A percentile compares a stretch with the other conserved stretches of the same genome.
These are phyloP conservation scores for Pythium sukuiense DNA, from an alignment of 352 stramenopile species.

Conservation along the genomic window DNA sequence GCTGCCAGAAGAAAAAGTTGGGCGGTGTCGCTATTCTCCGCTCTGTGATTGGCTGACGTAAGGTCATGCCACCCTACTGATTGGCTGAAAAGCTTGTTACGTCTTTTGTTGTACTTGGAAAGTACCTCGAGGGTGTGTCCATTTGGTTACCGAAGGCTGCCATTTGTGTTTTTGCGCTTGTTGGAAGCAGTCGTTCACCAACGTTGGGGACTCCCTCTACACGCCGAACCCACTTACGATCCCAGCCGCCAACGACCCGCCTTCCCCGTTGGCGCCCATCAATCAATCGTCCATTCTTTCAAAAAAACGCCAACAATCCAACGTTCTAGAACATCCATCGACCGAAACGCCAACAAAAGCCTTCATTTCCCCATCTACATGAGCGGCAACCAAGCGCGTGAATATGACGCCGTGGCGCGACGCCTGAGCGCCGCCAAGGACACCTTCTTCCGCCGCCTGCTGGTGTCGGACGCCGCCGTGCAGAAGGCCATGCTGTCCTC, in stretches of 20 bases:
- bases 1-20: slow-evolving; percentile 7
- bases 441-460: slow-evolving; percentile 77
- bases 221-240: slow-evolving; percentile 1
- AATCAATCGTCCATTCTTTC: not conserved
- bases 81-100: not conserved
- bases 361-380: not conserved
- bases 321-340: not conserved
- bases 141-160: slow-evolving; percentile 5
- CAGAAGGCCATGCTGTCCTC: slow-evolving; percentile 59
- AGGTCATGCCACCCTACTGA: not conserved
- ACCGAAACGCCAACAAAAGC: not conserved
- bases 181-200: not conserved
- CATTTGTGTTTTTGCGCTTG: slow-evolving; percentile 7
- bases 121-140: slow-evolving; percentile 7
- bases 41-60: not conserved
- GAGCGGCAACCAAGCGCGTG: slow-evolving; percentile 6
- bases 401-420: slow-evolving; percentile 18
- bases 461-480: slow-evolving; percentile 60
- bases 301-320: not conserved
- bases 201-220: not conserved
- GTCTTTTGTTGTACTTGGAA: not conserved
- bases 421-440: slow-evolving; percentile 73
- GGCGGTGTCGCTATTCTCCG: not conserved
- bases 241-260: not conserved
- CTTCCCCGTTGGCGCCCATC: not conserved